Conservation (phyloP, 345 rosid genomes). For the Camelina sativa region DNA sequence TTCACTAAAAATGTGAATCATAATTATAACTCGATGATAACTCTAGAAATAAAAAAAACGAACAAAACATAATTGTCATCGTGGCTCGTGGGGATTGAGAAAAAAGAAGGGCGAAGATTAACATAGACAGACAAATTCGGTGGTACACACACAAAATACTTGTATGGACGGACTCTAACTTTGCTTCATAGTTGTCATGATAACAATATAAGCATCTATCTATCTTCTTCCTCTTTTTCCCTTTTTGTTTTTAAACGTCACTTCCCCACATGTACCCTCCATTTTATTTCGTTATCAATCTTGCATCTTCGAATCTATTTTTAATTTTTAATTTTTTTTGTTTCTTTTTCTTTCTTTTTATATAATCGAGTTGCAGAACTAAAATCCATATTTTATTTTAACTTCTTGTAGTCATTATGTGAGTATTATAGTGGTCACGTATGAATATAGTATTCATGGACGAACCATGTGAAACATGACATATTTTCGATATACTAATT, state of each 20-base stretch:
- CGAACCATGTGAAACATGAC: neutral
- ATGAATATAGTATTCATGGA: constrained; percentile 3
- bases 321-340: constrained; percentile 1
- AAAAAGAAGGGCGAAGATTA: constrained; percentile 27
- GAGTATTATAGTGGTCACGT: constrained; percentile 16
- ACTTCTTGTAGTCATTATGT: constrained; percentile 9
- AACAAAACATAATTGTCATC: constrained; percentile 41
- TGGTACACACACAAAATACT: constrained; percentile 43
- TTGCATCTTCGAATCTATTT: constrained; percentile 41
- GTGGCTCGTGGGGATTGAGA: constrained; percentile 30
- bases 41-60: neutral
- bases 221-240: constrained; percentile 35
- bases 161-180: constrained; percentile 43
- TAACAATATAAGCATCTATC: constrained; percentile 39
- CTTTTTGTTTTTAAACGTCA: constrained; percentile 40
- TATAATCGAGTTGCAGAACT: neutral
- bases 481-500: neutral
- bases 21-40: neutral
- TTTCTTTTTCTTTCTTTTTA: neutral
- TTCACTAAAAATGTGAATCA: neutral
- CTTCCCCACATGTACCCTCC: constrained; percentile 43
- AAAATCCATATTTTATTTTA: neutral
- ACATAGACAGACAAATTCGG: constrained; percentile 48
- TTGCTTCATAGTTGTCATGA: constrained; percentile 45
- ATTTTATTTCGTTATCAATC: constrained; percentile 38